Evolutionary conservation across 164 flowering plant species (phyloP).

Genomic region (Vitis cinerea): DNA sequence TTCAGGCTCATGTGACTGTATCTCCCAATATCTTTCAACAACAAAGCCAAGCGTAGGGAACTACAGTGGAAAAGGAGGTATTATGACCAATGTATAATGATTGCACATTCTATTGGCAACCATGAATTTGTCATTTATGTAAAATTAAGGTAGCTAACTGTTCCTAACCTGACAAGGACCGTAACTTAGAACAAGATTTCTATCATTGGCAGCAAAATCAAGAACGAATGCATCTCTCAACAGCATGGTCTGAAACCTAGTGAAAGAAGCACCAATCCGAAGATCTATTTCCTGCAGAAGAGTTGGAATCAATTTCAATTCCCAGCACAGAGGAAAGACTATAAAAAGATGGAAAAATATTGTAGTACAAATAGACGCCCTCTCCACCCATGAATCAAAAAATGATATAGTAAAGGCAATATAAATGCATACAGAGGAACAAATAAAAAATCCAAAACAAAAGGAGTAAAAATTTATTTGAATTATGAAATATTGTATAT

Average conservation of each 20-base stretch:
- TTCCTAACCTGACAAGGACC: conserved; percentile 93
- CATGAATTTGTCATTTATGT: neutral
- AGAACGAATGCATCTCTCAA: conserved; percentile 74
- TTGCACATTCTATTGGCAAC: neutral
- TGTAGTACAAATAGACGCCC: too few species aligned
- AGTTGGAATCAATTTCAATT: neutral
- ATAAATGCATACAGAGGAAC: neutral
- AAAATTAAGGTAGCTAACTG: neutral
- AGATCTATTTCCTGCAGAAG: conserved; percentile 85
- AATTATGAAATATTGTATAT: too few species aligned
- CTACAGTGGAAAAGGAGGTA: conserved; percentile 34
- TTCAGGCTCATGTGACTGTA: conserved; percentile 94
- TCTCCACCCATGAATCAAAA: too few species aligned
- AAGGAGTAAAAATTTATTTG: neutral
- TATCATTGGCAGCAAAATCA: conserved; percentile 58
- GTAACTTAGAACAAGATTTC: conserved; percentile 77
- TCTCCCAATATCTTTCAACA: conserved; percentile 96
- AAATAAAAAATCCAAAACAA: neutral
- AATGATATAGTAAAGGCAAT: neutral
- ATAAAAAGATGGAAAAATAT: too few species aligned
- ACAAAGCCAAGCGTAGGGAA: conserved; percentile 97
- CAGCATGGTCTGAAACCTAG: conserved; percentile 96
- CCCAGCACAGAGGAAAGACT: neutral
- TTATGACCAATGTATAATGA: neutral
- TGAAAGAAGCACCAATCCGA: conserved; percentile 97